phyloP scores from a whole-genome alignment of 495 filamentous ascomycete genomes.

The Talaromyces nanjingensis region DNA sequence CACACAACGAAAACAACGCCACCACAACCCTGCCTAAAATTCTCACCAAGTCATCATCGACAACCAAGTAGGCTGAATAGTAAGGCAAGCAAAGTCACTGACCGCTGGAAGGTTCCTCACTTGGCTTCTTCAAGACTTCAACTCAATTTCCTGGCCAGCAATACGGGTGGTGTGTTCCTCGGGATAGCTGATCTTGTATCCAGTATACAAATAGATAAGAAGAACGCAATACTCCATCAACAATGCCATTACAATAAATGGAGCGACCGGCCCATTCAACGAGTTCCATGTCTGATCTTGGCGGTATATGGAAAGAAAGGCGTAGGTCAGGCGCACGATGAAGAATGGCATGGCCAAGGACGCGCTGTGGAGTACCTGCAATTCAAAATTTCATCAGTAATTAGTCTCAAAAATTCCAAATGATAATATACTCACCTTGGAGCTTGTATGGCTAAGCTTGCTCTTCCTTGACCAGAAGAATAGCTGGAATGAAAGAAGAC shows the following conservation, averaged over 20 bases:
- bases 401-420: neutral
- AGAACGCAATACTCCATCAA: slow-evolving; percentile 27
- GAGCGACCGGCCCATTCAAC: slow-evolving; percentile 16
- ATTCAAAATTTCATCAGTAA: neutral
- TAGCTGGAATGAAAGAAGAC: slow-evolving; percentile 16
- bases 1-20: neutral
- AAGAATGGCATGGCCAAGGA: slow-evolving; percentile 22
- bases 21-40: neutral
- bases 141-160: neutral
- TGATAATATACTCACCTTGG: neutral
- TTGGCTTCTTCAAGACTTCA: neutral
- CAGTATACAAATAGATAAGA: slow-evolving; percentile 18
- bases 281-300: slow-evolving; percentile 17
- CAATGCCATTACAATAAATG: slow-evolving; percentile 24
- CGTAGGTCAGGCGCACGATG: slow-evolving; percentile 20
- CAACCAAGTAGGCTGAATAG: neutral
- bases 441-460: neutral
- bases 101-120: neutral
- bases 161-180: neutral
- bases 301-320: slow-evolving; percentile 20
- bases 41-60: neutral
- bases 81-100: neutral
- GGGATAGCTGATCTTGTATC: slow-evolving; percentile 15
- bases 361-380: neutral
- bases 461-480: slow-evolving; percentile 17